Evolutionary conservation across 192 early-diverging fungal species (phyloP), one percentile per base, ranked within the genome.

Genomic region (Backusella psychrophila): DNA sequence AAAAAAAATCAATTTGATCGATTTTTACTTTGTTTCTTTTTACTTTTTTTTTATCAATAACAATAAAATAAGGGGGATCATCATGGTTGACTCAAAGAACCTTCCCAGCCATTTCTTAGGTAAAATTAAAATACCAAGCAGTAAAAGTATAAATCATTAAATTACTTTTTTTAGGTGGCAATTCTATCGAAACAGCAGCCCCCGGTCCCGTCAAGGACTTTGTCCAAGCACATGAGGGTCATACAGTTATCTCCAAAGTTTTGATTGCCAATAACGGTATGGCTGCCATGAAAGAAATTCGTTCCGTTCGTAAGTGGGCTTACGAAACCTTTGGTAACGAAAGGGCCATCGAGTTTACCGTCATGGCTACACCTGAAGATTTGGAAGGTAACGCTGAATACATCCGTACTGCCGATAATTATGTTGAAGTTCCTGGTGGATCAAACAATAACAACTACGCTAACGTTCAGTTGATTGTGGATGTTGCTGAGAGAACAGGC

Each of bases 191-290:
- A 36, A 83, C 77, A 12, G 92, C 92, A 39, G 83, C 92, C 52
- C 82, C 88, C 78, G 88, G 88, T 49, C 82, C 82, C 68, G 91
- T 94, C 29, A 87, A 90, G 66, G 91, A 94, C 66, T 94, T 93
- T 85, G 93, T 94, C 67, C 85, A 88, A 83, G 88, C 89, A 73
- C 81, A 92, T 78, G 89, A 88, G 71, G 94, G 94, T 33, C 93
- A 94, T 83, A 94, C 92, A 59, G 91, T 96, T 38, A 98, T 99
- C 78, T 94, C 93, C 39, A 96, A 95, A 79, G 93, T 99, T 35
- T 89, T 99, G 52, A 97, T 99, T 82, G 98, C 98, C 77, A 99
- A 99, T 90, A 98, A 98, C 88, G 98, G 98, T 75, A 98, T 99
- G 83, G 98, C 98, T 1, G 98, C 98, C 53, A 96, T 99, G 77